These are phyloP conservation scores for Tolypocladium sp. DNA, from an alignment of 2,329 filamentous ascomycete genomes.

Conservation along the genomic window DNA sequence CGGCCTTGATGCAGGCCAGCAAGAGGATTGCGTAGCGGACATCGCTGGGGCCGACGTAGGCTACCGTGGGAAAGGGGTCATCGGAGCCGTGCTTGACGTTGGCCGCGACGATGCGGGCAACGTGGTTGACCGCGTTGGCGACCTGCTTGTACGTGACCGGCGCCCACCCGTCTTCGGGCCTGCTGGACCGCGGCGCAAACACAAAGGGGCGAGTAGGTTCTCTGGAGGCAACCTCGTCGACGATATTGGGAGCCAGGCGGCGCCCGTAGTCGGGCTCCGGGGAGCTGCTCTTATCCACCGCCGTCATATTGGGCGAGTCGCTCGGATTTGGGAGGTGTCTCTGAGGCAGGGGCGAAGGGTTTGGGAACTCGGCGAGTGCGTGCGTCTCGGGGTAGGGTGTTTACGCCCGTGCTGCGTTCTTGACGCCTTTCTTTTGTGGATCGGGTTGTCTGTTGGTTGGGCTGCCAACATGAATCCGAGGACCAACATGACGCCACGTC, in stretches of 20 bases:
- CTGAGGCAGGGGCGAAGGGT: not conserved
- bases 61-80: constrained; percentile 20
- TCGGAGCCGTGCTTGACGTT: constrained; percentile 17
- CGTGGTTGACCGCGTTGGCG: constrained; percentile 20
- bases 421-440: not conserved
- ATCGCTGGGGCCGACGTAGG: constrained; percentile 26
- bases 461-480: not conserved
- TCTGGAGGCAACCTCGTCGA: constrained; percentile 12
- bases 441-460: not conserved
- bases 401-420: not conserved
- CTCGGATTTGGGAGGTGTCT: not conserved
- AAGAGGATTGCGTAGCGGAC: constrained; percentile 26
- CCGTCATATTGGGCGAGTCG: not conserved
- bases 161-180: constrained; percentile 15
- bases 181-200: constrained; percentile 21
- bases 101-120: constrained; percentile 19
- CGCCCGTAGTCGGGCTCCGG: constrained; percentile 1
- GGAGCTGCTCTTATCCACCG: not conserved
- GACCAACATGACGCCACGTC: not conserved
- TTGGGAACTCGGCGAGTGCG: not conserved
- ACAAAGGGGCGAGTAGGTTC: constrained; percentile 24
- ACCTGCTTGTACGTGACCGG: constrained; percentile 16
- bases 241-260: constrained; percentile 10
- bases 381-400: no score
- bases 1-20: constrained; percentile 31